A percentile compares a stretch with the other conserved stretches of the same genome.
These are phyloP conservation scores for Penicillium turbatum DNA, from an alignment of 495 filamentous ascomycete genomes.

Conservation along the genomic window DNA sequence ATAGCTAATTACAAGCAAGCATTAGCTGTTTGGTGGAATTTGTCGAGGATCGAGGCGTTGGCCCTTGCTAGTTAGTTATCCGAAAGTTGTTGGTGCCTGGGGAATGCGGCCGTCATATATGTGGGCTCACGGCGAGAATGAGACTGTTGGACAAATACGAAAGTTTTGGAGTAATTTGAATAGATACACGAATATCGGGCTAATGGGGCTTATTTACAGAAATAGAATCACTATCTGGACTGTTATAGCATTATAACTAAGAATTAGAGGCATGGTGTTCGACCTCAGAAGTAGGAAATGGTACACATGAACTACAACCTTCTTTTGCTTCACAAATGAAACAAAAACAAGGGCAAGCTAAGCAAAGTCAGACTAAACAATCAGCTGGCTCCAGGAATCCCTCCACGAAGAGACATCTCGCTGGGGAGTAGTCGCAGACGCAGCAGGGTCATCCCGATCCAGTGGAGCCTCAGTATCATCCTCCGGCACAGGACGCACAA, in stretches of 20 bases:
- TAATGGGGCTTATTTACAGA: too few relatives aligned
- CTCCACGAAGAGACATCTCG: constrained; percentile 17
- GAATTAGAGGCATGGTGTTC: too few relatives aligned
- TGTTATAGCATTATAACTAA: too few relatives aligned
- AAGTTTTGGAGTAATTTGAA: too few relatives aligned
- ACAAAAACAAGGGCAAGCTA: not conserved
- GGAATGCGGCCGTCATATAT: not conserved
- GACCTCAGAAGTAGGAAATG: too few relatives aligned
- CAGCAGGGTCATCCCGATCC: constrained; percentile 53
- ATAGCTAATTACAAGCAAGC: constrained; percentile 5
- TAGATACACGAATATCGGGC: too few relatives aligned
- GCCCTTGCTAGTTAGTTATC: constrained; percentile 38
- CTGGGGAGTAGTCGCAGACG: constrained; percentile 29
- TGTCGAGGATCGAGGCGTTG: constrained; percentile 36
- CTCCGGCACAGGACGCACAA: constrained; percentile 49
- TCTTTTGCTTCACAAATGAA: not conserved
- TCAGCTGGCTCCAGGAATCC: constrained; percentile 12
- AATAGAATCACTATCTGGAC: too few relatives aligned
- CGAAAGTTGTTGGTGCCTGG: not conserved
- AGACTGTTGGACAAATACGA: too few relatives aligned
- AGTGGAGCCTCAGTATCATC: constrained; percentile 46
- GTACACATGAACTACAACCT: too few relatives aligned
- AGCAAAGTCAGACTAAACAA: not conserved
- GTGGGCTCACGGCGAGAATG: not conserved
- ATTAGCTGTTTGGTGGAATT: constrained; percentile 13